Base-by-base conservation (phyloP, 208 protist genomes). In the Crithidia thermophila region DNA sequence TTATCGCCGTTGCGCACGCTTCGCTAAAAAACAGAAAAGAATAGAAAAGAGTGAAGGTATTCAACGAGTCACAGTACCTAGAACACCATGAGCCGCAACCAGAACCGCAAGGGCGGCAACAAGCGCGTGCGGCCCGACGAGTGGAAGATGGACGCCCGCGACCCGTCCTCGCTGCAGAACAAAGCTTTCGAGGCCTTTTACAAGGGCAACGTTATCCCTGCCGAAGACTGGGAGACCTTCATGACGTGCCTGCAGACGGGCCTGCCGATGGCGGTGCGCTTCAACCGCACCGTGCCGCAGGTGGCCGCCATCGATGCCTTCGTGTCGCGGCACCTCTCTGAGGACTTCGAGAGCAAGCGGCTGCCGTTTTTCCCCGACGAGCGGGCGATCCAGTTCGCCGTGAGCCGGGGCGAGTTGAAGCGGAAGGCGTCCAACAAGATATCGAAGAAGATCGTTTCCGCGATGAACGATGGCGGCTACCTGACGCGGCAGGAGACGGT, bases 401-500 rank as follows among this genome's bases (percentile, higher is more conserved):
- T 94, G 33, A 93, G 89, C 50, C 83, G 88, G 20, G 85, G 87
- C 18, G 87, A 91, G 45, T 64, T 94, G 21, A 94, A 97, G 82
- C 87, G 88, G 14, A 84, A 82, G 70, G 76, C 59, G 33, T 77
- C 68, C 46, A 72, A 88, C 64, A 82, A 77, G 47, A 58, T 72
- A 27, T 51, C 88, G 13, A 94, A 96, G 66, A 84, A 79, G 63
- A 49, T 96, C 30, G 69, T 99, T 14, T 49, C 94, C 0, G 79
- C 82, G 21, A 78, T 98, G 28, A 94, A 85, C 77, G 88, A 95
- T 27, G 84, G 90, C 37, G 97, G 97, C 14, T 94, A 92, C 64
- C 67, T 99, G 21, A 95, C 91, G 6, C 89, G 98, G 10, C 93
- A 97, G 77, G 90, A 97, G 77, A 86, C 84, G 11, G 93, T 97